Percentiles rank a stretch among this genome's conserved stretches.
Conservation (phyloP, 208 protist species). For the Leptomonas seymouri region DNA sequence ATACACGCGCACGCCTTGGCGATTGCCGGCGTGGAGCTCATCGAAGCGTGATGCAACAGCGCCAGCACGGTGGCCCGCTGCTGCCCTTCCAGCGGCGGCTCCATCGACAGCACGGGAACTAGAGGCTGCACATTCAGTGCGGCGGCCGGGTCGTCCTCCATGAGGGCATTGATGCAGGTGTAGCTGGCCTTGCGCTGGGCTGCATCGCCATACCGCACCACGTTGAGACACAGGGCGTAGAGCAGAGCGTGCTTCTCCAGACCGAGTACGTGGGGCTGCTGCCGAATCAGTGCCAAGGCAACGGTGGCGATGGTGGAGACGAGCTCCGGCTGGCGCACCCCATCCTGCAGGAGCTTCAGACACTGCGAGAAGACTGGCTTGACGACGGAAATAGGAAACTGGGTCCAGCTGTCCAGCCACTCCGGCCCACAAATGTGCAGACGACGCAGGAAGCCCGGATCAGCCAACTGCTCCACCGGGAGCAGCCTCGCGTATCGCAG, state of each 20-base stretch:
- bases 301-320: slow-evolving; percentile 59
- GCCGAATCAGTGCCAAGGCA: slow-evolving; percentile 59
- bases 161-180: slow-evolving; percentile 49
- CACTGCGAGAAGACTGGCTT: slow-evolving; percentile 42
- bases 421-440: slow-evolving; percentile 64
- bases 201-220: slow-evolving; percentile 28
- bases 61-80: slow-evolving; percentile 66
- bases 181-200: slow-evolving; percentile 64
- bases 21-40: slow-evolving; percentile 40
- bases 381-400: slow-evolving; percentile 38
- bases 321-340: slow-evolving; percentile 37
- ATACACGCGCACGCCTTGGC: slow-evolving; percentile 65
- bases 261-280: slow-evolving; percentile 31
- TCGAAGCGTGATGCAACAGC: slow-evolving; percentile 55
- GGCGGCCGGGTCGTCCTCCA: slow-evolving; percentile 51
- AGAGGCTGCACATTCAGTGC: slow-evolving; percentile 57
- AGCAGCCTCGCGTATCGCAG: slow-evolving; percentile 57
- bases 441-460: slow-evolving; percentile 38
- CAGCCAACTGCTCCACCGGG: slow-evolving; percentile 38
- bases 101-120: slow-evolving; percentile 37
- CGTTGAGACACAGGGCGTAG: slow-evolving; percentile 69
- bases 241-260: slow-evolving; percentile 64
- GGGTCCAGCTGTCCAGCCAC: slow-evolving; percentile 58
- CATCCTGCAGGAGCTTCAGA: slow-evolving; percentile 53
- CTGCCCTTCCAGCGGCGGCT: slow-evolving; percentile 66